Evolutionary conservation across 2,329 filamentous ascomycete species (phyloP), one percentile per base, ranked within the genome.

Genomic region (Pseudopithomyces maydicus): DNA sequence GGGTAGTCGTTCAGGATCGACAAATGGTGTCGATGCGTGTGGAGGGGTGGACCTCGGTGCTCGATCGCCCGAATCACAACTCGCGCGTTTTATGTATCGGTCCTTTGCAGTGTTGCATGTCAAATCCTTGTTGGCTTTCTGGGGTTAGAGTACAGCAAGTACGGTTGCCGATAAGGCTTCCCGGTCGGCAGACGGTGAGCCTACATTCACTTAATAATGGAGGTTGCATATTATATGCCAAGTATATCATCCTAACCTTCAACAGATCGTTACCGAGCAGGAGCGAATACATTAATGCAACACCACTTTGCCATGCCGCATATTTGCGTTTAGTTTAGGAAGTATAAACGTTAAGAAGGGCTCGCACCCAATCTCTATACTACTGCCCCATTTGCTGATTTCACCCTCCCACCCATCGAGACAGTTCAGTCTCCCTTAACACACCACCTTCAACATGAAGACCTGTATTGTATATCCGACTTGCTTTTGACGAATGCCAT

Each of bases 1-100:
- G 29, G 48, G 48, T 51, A 51, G 38, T 38, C 10, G 29, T 38
- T 52, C 32, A 36, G 36, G 48, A 42, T 42, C 48, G 48, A 32
- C 38, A 36, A 15, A 4, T 38, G 14, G 6, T 22, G 17, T 36
- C n/a, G 49, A 35, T 19, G 41, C 32, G 33, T 39, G 51, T 32
- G 36, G 58, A 41, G 5, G 26, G 7, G 38, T 26, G n/a, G 17
- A 19, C 33, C 36, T 48, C 52, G 44, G 44, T 15, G 10, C 8
- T 26, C 17, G 23, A 22, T 17, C 22, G 36, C 8, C 39, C 38
- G 45, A 49, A 35, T 22, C 19, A 17, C 17, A 33, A 42, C 14
- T 12, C 32, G 35, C n/a, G 26, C 32, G 19, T 35, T 12, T 47
- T 17, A 47, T 46, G 26, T 19, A 32, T 17, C 26, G 26, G 26